These are phyloP conservation scores for Aureobasidium melanogenum DNA, from an alignment of 2,329 filamentous ascomycete species.

Conservation along the genomic window DNA sequence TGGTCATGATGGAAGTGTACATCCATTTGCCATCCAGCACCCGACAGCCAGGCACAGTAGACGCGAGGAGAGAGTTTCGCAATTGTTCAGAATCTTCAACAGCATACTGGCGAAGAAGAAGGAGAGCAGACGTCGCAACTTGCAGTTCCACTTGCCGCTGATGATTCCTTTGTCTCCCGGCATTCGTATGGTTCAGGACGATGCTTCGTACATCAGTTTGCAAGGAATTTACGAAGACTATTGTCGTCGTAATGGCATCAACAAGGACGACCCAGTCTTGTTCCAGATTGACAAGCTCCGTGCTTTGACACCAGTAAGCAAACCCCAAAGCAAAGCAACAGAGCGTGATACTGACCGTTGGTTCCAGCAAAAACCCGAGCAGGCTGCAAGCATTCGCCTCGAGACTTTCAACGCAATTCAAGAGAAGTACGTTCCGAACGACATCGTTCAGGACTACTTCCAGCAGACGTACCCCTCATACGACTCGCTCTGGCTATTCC, in stretches of 20 bases:
- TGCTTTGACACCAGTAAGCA: conserved; percentile 40
- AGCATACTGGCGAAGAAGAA: conserved; percentile 85
- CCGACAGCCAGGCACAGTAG: conserved; percentile 87
- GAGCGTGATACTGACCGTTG: background rate
- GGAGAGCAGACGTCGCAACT: conserved; percentile 83
- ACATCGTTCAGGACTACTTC: conserved; percentile 80
- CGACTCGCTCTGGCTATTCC: conserved; percentile 97
- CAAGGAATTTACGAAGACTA: conserved; percentile 96
- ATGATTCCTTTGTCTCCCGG: conserved; percentile 94
- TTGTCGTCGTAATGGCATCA: conserved; percentile 75
- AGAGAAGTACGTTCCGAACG: conserved; percentile 81
- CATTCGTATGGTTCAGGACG: conserved; percentile 91
- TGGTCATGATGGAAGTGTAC: conserved; percentile 93
- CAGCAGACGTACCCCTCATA: conserved; percentile 79
- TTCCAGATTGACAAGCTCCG: conserved; percentile 94
- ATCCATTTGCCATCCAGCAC: conserved; percentile 93
- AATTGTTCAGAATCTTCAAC: conserved; percentile 96
- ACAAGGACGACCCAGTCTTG: conserved; percentile 90
- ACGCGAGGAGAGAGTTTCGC: conserved; percentile 87
- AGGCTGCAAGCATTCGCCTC: conserved; percentile 42
- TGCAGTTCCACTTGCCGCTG: conserved; percentile 91
- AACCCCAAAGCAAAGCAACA: background rate
- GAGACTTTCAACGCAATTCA: conserved; percentile 95
- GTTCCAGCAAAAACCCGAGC: conserved; percentile 56
- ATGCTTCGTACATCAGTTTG: conserved; percentile 85